These are phyloP conservation scores for Corymbia calophylla DNA, from an alignment of 441 rosid genomes.

Conservation along the genomic window DNA sequence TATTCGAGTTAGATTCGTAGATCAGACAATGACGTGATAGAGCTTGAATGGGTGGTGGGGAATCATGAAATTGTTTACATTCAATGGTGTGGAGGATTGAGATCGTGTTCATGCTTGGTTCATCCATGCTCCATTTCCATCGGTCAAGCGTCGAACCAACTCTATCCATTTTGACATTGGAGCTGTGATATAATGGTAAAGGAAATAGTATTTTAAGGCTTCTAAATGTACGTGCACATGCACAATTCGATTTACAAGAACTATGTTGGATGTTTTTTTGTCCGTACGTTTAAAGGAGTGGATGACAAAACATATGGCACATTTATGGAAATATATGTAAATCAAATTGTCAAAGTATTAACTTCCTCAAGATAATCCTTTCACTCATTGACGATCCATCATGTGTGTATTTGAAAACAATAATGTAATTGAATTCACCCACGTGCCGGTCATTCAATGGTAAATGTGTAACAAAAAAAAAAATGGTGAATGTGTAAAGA, in stretches of 20 bases:
- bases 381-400: fast-evolving
- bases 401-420: not conserved
- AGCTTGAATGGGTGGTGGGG: not conserved
- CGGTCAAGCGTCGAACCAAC: not conserved
- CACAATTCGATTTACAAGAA: not conserved
- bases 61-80: not conserved
- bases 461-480: no score
- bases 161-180: not conserved
- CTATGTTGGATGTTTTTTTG: not conserved
- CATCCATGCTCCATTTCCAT: not conserved
- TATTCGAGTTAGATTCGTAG: not conserved
- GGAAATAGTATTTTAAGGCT: not conserved
- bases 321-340: not conserved
- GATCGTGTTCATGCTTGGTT: not conserved
- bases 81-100: not conserved
- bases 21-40: not conserved
- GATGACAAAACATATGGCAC: not conserved
- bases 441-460: fast-evolving
- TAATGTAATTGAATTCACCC: fast-evolving
- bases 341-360: not conserved
- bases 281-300: not conserved
- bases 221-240: not conserved
- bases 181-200: not conserved
- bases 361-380: not conserved
- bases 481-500: not conserved